A percentile compares a stretch with the other conserved stretches of the same genome.
These are phyloP conservation scores for Penicillium steckii DNA, from an alignment of 495 filamentous ascomycete species.

Conservation along the genomic window DNA sequence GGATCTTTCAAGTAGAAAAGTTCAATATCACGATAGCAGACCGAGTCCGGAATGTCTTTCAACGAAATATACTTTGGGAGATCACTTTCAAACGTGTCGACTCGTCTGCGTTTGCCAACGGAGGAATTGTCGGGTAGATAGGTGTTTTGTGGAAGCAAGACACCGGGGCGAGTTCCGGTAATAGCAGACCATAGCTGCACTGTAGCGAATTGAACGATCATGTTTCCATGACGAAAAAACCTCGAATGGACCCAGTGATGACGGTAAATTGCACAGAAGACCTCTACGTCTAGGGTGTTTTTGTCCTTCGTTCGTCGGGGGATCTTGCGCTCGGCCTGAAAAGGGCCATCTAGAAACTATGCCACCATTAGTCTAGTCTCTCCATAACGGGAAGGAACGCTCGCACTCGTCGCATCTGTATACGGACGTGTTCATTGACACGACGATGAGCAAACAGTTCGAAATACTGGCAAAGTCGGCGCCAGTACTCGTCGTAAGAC, in stretches of 20 bases:
- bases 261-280: conserved; percentile 22
- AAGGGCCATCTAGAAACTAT: conserved; percentile 9
- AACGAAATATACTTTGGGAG: conserved; percentile 22
- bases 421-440: conserved; percentile 16
- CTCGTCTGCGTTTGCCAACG: conserved; percentile 19
- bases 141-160: conserved; percentile 26
- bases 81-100: conserved; percentile 25
- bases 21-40: conserved; percentile 31
- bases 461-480: conserved; percentile 26
- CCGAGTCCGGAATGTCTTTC: conserved; percentile 25
- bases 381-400: conserved; percentile 1
- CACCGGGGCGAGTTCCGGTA: conserved; percentile 25
- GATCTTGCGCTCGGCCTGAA: conserved; percentile 6
- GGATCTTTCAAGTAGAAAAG: conserved; percentile 29
- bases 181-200: conserved; percentile 32
- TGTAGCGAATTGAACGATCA: conserved; percentile 28
- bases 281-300: conserved; percentile 25
- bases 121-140: conserved; percentile 12
- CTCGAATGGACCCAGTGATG: conserved; percentile 30
- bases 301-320: conserved; percentile 17
- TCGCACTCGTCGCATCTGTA: conserved; percentile 25
- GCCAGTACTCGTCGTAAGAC: conserved; percentile 32
- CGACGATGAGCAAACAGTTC: conserved; percentile 19
- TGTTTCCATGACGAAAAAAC: conserved; percentile 29
- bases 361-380: conserved; percentile 8